Conservation (phyloP, 768 basidiomycete genomes). For the Pleurotus cornucopiae region DNA sequence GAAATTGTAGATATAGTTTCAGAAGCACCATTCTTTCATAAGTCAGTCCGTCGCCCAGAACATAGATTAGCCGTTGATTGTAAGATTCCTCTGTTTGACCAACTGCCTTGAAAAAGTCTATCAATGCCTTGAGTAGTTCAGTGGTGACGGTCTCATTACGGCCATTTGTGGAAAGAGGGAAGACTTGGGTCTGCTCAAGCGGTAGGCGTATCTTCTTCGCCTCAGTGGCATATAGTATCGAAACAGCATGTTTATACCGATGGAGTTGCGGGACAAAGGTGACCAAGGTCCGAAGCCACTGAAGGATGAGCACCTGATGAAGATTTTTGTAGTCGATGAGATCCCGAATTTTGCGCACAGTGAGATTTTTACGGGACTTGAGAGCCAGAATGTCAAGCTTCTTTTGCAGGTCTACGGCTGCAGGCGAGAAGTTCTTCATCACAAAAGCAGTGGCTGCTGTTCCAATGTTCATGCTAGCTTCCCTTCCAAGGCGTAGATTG, state of each 20-base stretch:
- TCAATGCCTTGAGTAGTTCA: background rate
- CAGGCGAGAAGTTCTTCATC: slow-evolving; percentile 5
- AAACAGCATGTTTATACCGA: background rate
- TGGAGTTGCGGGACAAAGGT: background rate
- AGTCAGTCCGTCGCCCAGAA: background rate
- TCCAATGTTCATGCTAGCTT: slow-evolving; percentile 16
- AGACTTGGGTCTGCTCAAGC: background rate
- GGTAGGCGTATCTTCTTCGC: background rate
- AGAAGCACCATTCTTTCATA: background rate
- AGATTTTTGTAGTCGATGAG: background rate
- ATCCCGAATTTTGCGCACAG: background rate
- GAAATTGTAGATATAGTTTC: background rate
- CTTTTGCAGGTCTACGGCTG: slow-evolving; percentile 15
- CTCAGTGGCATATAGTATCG: background rate
- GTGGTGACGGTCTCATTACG: background rate
- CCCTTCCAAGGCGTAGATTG: slow-evolving; percentile 16
- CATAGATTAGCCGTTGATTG: slow-evolving; percentile 16
- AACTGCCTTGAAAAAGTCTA: background rate
- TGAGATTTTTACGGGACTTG: background rate
- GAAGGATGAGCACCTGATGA: background rate
- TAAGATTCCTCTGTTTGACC: slow-evolving; percentile 12
- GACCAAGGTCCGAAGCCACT: background rate
- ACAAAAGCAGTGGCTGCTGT: slow-evolving; percentile 14
- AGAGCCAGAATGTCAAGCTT: background rate
- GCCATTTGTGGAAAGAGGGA: background rate